Percentiles rank a stretch among this genome's conserved stretches.
Evolutionary conservation across 2,329 filamentous ascomycete genomes (phyloP).

Genomic region (Botrytis squamosa): DNA sequence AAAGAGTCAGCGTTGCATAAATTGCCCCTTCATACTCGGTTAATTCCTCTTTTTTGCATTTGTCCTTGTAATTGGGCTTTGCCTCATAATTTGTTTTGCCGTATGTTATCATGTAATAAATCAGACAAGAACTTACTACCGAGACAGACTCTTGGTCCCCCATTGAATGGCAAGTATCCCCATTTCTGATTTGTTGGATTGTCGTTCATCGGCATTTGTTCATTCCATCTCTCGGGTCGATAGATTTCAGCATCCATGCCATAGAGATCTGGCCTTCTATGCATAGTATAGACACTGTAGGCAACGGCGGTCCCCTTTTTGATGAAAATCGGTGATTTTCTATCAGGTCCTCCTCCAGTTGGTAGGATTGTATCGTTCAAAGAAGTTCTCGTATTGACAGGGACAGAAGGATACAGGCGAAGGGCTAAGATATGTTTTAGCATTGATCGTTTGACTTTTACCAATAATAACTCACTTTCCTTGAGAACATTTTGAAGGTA

Average conservation of each 20-base stretch:
- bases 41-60: too few relatives aligned
- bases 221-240: background rate
- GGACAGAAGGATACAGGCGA: slow-evolving; percentile 37
- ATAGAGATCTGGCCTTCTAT: background rate
- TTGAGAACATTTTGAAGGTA: slow-evolving; percentile 22
- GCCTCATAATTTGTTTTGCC: too few relatives aligned
- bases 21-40: too few relatives aligned
- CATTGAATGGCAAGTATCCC: background rate
- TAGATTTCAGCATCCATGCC: background rate
- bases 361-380: slow-evolving; percentile 42
- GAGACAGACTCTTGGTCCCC: background rate
- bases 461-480: background rate
- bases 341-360: slow-evolving; percentile 34
- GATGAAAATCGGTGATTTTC: slow-evolving; percentile 24
- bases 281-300: background rate
- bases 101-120: too few relatives aligned
- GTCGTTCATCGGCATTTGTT: background rate
- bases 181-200: background rate
- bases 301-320: background rate
- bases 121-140: background rate
- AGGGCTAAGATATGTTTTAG: background rate
- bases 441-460: background rate
- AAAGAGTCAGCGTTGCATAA: background rate
- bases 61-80: too few relatives aligned
- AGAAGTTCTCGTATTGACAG: slow-evolving; percentile 50